Base-by-base conservation (phyloP, 768 basidiomycete genomes). In the Myochromella boudieri region DNA sequence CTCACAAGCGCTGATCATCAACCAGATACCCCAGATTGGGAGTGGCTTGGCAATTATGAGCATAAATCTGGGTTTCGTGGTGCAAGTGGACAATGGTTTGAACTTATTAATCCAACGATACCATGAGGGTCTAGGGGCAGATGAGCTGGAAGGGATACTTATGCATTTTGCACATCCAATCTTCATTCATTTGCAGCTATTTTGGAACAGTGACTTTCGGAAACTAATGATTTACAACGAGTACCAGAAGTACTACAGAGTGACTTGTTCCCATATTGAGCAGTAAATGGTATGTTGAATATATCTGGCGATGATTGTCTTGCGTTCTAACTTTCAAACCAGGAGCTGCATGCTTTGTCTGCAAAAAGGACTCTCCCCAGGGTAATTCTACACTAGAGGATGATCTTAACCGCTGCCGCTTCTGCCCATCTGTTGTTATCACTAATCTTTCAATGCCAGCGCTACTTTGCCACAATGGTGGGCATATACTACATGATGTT, bases 391-490 rank as follows among this genome's bases (percentile, higher is more conserved):
- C n/a, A 8, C 29, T 8, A 31, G 29, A 31, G 29, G 29, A n/a
- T 31, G 29, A 8, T 31, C 29, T 31, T 8, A 8, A n/a, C 29
- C 8, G 9, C 29, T 31, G 29, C n/a, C 8, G 29, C 9, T n/a
- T 8, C n/a, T 31, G 29, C n/a, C 29, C 29, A 8, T 8, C 9
- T n/a, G n/a, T 31, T 31, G 29, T n/a, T 8, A 31, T 31, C n/a
- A n/a, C 8, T n/a, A n/a, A 31, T 31, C 8, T 31, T 8, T 8
- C 29, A 31, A n/a, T 8, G 8, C 37, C 37, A 9, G 6, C 17
- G 7, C 22, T 39, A 6, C 7, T 39, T 12, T 18, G 24, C 12
- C 52, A 60, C 48, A 10, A 4, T 4, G 20, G 37, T 39, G 37
- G 17, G 12, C 37, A 39, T n/a, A 39, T 39, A 7, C 18, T 39